These are phyloP conservation scores for Alternaria sp. DNA, from an alignment of 2,329 filamentous ascomycete genomes.

Conservation along the genomic window DNA sequence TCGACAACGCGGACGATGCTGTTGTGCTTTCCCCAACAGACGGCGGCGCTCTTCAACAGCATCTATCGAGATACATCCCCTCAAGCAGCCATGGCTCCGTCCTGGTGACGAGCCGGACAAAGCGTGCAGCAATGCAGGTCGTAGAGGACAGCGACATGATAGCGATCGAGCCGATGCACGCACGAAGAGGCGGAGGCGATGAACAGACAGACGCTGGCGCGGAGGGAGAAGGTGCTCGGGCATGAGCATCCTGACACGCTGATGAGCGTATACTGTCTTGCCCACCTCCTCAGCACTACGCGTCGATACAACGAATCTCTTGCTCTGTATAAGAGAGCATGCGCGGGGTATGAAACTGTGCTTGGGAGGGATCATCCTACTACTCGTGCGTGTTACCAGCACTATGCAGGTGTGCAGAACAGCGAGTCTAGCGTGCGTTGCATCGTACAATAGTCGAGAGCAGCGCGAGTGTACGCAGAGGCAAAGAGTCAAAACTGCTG, in stretches of 20 bases:
- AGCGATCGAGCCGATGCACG: constrained; percentile 33
- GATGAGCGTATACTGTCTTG: constrained; percentile 9
- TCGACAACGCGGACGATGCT: neutral
- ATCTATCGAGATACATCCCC: constrained; percentile 53
- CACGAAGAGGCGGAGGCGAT: constrained; percentile 15
- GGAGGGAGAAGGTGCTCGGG: constrained; percentile 13
- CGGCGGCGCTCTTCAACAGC: neutral
- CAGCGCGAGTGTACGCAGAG: no score
- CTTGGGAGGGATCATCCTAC: constrained; percentile 16
- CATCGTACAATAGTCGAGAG: no score
- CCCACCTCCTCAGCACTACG: neutral
- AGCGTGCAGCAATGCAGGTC: constrained; percentile 24
- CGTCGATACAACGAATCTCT: neutral
- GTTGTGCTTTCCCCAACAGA: neutral
- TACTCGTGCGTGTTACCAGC: no score
- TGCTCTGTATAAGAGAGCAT: constrained; percentile 16
- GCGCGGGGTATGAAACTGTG: constrained; percentile 7
- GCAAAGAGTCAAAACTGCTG: no score
- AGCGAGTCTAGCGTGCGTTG: no score
- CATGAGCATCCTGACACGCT: constrained; percentile 18
- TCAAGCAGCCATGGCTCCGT: constrained; percentile 50
- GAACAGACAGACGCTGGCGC: constrained; percentile 9
- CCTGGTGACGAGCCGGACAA: no score
- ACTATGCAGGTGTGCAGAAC: no score
- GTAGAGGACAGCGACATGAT: constrained; percentile 23